Percentiles rank a stretch among this genome's conserved stretches.
Conservation (phyloP, 306 rosid genomes). For the Cucumis melo region DNA sequence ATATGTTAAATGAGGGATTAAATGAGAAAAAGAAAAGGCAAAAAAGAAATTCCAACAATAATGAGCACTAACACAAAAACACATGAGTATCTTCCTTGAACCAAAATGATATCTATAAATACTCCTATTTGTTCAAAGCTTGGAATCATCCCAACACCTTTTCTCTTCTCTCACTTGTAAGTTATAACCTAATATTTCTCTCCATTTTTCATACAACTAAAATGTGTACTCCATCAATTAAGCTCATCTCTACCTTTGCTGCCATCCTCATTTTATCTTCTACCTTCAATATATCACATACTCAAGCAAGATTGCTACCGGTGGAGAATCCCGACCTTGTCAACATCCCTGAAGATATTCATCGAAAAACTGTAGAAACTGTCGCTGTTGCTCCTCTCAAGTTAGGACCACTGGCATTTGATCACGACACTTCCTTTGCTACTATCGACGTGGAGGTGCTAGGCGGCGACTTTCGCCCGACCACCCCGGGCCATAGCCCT, state of each 20-base stretch:
- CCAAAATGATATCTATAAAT: slow-evolving; percentile 29
- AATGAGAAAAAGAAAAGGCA: background rate
- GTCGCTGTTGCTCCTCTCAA: background rate
- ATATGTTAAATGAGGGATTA: background rate
- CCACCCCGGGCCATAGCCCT: slow-evolving; percentile 78
- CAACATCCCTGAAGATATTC: background rate
- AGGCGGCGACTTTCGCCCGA: slow-evolving; percentile 45
- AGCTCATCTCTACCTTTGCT: slow-evolving; percentile 7
- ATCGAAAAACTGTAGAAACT: background rate
- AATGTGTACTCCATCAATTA: slow-evolving; percentile 39
- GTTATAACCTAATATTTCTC: background rate
- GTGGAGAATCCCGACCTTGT: background rate
- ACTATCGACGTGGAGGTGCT: background rate
- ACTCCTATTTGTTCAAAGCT: slow-evolving; percentile 4
- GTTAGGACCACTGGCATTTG: background rate
- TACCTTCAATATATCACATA: slow-evolving; percentile 8
- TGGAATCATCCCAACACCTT: slow-evolving; percentile 12
- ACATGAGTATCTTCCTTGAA: background rate
- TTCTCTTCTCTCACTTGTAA: background rate
- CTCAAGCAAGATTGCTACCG: slow-evolving; percentile 24
- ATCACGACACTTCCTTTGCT: background rate
- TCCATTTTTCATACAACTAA: background rate
- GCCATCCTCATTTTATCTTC: slow-evolving; percentile 24
- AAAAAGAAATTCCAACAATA: background rate
- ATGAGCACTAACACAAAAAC: background rate